These are phyloP conservation scores for Ailanthus altissimus DNA, from an alignment of 345 rosid genomes.

Conservation along the genomic window DNA sequence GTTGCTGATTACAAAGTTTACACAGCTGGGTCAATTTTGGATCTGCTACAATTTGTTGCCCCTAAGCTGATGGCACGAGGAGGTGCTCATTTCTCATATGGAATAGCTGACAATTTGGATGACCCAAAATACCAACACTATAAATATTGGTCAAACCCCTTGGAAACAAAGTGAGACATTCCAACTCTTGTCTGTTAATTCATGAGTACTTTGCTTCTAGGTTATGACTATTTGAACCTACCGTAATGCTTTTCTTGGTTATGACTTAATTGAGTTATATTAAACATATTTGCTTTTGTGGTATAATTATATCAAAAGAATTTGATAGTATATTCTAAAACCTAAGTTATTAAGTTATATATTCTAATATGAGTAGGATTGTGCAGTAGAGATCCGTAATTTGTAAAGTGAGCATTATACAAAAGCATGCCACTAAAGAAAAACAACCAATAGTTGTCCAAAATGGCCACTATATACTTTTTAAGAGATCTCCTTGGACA, in stretches of 20 bases:
- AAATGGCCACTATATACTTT: neutral
- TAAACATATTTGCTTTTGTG: slow-evolving; percentile 1
- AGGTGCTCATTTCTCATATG: slow-evolving; percentile 62
- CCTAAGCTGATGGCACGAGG: slow-evolving; percentile 70
- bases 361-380: neutral
- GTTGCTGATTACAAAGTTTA: slow-evolving; percentile 51
- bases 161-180: slow-evolving; percentile 60
- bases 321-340: neutral
- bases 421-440: neutral
- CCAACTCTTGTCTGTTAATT: slow-evolving; percentile 1
- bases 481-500: neutral
- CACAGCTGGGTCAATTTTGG: slow-evolving; percentile 55
- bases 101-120: slow-evolving; percentile 68
- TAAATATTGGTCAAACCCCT: slow-evolving; percentile 73
- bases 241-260: too few relatives aligned
- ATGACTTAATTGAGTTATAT: neutral
- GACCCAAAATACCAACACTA: slow-evolving; percentile 61
- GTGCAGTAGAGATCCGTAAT: too few relatives aligned
- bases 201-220: neutral
- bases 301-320: neutral
- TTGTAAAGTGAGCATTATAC: too few relatives aligned
- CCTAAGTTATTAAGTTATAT: neutral
- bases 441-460: neutral
- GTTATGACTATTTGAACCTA: neutral
- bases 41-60: slow-evolving; percentile 62